Conservation (phyloP, 73 alveolate genomes). For the Halteria grandinella region DNA sequence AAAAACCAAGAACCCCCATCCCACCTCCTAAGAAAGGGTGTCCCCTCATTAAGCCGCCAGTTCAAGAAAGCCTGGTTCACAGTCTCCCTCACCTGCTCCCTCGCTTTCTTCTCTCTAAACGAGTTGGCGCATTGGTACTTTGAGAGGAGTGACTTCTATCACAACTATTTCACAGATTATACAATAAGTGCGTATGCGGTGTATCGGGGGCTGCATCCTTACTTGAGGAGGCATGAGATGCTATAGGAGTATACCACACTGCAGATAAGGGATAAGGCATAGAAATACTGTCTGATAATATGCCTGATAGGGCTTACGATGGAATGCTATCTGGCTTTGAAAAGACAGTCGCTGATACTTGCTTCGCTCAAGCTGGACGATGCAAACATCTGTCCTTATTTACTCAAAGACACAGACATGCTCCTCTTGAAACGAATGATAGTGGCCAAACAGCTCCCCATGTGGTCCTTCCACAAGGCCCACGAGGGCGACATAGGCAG, state of each 20-base stretch:
- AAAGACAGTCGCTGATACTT: neutral
- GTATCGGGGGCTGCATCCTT: neutral
- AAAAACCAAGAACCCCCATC: too few relatives aligned
- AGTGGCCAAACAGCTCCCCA: neutral
- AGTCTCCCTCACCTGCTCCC: too few relatives aligned
- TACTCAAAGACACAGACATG: neutral
- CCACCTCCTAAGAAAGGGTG: too few relatives aligned
- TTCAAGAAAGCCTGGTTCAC: too few relatives aligned
- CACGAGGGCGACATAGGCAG: conserved; percentile 13
- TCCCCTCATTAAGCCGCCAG: too few relatives aligned
- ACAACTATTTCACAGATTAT: conserved; percentile 28
- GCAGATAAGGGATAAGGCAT: neutral
- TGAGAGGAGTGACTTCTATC: conserved; percentile 6
- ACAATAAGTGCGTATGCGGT: neutral
- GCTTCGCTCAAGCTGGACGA: conserved; percentile 7
- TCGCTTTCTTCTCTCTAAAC: too few relatives aligned
- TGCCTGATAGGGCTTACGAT: neutral
- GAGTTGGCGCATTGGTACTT: neutral
- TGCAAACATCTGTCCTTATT: conserved; percentile 38
- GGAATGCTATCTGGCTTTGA: conserved; percentile 7
- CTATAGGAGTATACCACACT: neutral
- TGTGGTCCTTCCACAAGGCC: neutral
- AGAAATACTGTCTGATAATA: conserved; percentile 21
- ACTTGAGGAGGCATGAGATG: neutral
- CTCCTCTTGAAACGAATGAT: neutral